Percentiles rank a stretch among this genome's conserved stretches.
Evolutionary conservation across 495 filamentous ascomycete genomes (phyloP).

Genomic region (Penicillium pulvis): DNA sequence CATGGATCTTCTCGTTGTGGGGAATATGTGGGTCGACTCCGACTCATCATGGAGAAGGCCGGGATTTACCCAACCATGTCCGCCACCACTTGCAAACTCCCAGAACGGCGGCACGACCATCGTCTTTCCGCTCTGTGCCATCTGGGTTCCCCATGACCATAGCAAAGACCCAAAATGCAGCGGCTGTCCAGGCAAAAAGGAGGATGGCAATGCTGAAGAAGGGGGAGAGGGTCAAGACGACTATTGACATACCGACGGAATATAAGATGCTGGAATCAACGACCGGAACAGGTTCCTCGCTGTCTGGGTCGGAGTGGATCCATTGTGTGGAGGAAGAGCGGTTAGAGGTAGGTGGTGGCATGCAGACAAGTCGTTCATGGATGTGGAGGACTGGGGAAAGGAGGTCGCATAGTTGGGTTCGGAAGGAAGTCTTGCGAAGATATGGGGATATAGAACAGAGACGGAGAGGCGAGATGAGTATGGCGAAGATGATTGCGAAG

Average conservation of each 20-base stretch:
- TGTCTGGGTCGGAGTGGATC: slow-evolving; percentile 32
- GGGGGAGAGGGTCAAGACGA: slow-evolving; percentile 56
- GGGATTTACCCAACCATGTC: slow-evolving; percentile 52
- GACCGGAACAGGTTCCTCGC: slow-evolving; percentile 18
- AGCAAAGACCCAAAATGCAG: slow-evolving; percentile 65
- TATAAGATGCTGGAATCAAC: slow-evolving; percentile 30
- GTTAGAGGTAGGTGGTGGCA: slow-evolving; percentile 29
- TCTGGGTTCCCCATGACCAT: slow-evolving; percentile 64
- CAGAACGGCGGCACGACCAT: slow-evolving; percentile 61
- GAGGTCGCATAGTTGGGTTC: slow-evolving; percentile 40
- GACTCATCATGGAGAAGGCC: slow-evolving; percentile 24
- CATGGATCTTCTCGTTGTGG: slow-evolving; percentile 4
- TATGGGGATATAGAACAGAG: slow-evolving; percentile 42
- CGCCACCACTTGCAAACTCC: slow-evolving; percentile 65
- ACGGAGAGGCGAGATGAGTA: slow-evolving; percentile 46
- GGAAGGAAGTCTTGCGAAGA: slow-evolving; percentile 41
- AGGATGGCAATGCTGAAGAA: slow-evolving; percentile 55
- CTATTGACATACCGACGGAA: slow-evolving; percentile 42
- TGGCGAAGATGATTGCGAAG: slow-evolving; percentile 42
- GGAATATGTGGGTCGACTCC: not conserved
- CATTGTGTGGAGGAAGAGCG: slow-evolving; percentile 39
- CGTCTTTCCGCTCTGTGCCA: slow-evolving; percentile 62
- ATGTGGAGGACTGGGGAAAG: slow-evolving; percentile 45
- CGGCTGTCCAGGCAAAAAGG: slow-evolving; percentile 60
- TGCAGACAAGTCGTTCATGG: slow-evolving; percentile 44